Evolutionary conservation across 1,284 basidiomycete genomes (phyloP).

Genomic region (Limonomyces culmigenus): DNA sequence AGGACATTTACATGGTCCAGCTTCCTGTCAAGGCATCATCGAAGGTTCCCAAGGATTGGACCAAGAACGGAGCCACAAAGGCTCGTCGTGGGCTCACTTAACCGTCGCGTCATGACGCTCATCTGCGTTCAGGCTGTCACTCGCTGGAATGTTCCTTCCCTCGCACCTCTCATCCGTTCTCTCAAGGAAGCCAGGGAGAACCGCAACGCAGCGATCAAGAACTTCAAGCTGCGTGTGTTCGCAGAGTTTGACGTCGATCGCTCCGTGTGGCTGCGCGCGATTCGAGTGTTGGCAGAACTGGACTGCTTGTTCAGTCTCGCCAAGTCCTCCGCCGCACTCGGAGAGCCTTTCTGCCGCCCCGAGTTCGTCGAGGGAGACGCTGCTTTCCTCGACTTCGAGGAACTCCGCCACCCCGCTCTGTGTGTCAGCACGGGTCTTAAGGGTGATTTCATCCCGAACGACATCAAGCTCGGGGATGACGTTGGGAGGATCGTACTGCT

Average conservation of each 20-base stretch:
- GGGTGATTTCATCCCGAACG: constrained; percentile 85
- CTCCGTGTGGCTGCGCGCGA: constrained; percentile 58
- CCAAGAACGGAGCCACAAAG: constrained; percentile 70
- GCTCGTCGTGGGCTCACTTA: no score
- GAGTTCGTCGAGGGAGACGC: constrained; percentile 69
- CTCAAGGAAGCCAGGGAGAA: constrained; percentile 90
- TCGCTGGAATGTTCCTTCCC: constrained; percentile 64
- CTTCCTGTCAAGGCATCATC: constrained; percentile 36
- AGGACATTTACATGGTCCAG: constrained; percentile 85
- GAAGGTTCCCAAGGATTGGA: constrained; percentile 70
- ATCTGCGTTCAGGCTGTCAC: constrained; percentile 33
- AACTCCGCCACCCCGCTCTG: constrained; percentile 78
- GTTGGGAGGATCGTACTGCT: constrained; percentile 72
- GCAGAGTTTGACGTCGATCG: constrained; percentile 80
- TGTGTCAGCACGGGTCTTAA: constrained; percentile 39
- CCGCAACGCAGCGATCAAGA: constrained; percentile 59
- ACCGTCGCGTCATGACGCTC: no score
- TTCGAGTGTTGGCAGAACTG: constrained; percentile 71
- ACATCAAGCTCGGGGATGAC: constrained; percentile 73
- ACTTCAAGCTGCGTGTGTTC: constrained; percentile 70
- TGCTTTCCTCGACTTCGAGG: constrained; percentile 67
- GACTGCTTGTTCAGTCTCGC: constrained; percentile 92
- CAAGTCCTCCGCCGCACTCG: constrained; percentile 78
- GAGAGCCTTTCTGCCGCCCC: constrained; percentile 86
- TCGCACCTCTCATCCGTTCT: constrained; percentile 53